Percentiles rank a stretch among this genome's conserved stretches.
phyloP scores from a whole-genome alignment of 179 eudicot species.

The Gypsophila paniculata region DNA sequence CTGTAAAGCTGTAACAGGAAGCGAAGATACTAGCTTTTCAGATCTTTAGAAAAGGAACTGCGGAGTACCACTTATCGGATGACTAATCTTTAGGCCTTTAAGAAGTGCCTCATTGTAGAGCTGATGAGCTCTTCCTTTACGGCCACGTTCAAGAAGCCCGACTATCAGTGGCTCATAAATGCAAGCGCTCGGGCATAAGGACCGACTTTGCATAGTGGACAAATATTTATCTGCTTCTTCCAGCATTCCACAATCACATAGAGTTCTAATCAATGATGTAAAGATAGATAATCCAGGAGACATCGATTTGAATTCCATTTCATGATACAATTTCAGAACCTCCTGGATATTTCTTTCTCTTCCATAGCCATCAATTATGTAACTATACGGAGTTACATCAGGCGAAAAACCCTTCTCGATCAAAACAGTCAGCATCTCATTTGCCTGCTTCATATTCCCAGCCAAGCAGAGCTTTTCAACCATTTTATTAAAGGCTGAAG shows the following conservation, averaged over 20 bases:
- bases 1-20: not conserved
- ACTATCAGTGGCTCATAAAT: constrained; percentile 41
- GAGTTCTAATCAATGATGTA: constrained; percentile 35
- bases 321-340: constrained; percentile 59
- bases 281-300: constrained; percentile 44
- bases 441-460: constrained; percentile 42
- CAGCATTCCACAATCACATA: constrained; percentile 41
- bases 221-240: constrained; percentile 62
- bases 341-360: constrained; percentile 50
- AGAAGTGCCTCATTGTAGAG: constrained; percentile 41
- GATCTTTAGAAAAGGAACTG: constrained; percentile 23
- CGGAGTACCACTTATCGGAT: not conserved
- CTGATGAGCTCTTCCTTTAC: constrained; percentile 36
- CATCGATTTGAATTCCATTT: constrained; percentile 58
- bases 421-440: constrained; percentile 57
- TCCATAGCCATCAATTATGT: constrained; percentile 59
- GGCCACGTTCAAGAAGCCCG: constrained; percentile 34
- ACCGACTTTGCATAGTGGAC: constrained; percentile 43
- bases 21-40: constrained; percentile 15
- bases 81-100: constrained; percentile 24
- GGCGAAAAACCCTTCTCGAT: constrained; percentile 66
- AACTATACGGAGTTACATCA: constrained; percentile 44
- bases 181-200: constrained; percentile 31
- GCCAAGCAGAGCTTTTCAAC: constrained; percentile 46
- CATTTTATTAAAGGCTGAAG: constrained; percentile 51